Evolutionary conservation across 169 alveolate genomes (phyloP).

Genomic region (Plasmodium malariae): DNA sequence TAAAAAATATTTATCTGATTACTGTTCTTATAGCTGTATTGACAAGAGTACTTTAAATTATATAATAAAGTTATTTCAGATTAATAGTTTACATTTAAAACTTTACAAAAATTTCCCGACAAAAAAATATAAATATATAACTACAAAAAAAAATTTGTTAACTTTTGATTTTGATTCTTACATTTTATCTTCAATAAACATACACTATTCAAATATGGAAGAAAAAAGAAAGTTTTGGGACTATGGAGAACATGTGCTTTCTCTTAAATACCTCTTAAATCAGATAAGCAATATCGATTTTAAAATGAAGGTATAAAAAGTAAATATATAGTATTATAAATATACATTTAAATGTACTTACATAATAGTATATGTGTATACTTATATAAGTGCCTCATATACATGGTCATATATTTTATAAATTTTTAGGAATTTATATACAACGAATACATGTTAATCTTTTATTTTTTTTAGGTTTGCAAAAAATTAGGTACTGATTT

Average conservation of each 20-base stretch:
- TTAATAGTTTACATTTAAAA: slow-evolving; percentile 50
- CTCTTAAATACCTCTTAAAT: slow-evolving; percentile 28
- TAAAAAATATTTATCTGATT: slow-evolving; percentile 46
- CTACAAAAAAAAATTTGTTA: slow-evolving; percentile 7
- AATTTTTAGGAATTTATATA: too few relatives aligned
- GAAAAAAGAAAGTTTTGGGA: slow-evolving; percentile 10
- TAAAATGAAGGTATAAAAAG: slow-evolving; percentile 70
- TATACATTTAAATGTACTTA: too few relatives aligned
- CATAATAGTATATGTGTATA: too few relatives aligned
- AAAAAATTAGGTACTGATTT: slow-evolving; percentile 65
- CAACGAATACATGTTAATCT: background rate
- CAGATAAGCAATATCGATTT: slow-evolving; percentile 38
- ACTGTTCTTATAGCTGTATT: slow-evolving; percentile 66
- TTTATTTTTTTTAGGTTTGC: slow-evolving; percentile 51
- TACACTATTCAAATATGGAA: background rate
- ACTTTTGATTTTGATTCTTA: slow-evolving; percentile 45
- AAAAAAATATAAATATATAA: slow-evolving; percentile 41
- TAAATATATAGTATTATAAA: too few relatives aligned
- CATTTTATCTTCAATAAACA: slow-evolving; percentile 34
- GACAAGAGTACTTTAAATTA: slow-evolving; percentile 48
- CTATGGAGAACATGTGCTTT: slow-evolving; percentile 14
- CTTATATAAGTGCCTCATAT: too few relatives aligned
- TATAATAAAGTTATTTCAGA: slow-evolving; percentile 49
- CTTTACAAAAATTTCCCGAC: slow-evolving; percentile 33
- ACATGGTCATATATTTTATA: too few relatives aligned